Percentiles rank a stretch among this genome's conserved stretches.
These are phyloP conservation scores for Zizania latifolia DNA, from an alignment of 176 grass and related monocot genomes.

Conservation along the genomic window DNA sequence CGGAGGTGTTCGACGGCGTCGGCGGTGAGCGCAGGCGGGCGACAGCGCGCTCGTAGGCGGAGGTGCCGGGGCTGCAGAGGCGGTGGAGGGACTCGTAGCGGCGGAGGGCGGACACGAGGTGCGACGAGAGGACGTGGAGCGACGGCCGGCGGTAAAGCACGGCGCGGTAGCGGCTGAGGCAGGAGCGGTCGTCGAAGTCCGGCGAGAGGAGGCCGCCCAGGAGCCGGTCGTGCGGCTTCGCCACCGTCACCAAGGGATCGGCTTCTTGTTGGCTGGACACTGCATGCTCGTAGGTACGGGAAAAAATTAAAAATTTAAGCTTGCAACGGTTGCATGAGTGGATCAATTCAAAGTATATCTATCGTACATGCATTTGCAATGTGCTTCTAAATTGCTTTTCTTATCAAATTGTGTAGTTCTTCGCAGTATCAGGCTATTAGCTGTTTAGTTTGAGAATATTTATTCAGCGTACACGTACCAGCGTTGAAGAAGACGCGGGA, in stretches of 20 bases:
- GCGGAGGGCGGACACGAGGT: constrained; percentile 44
- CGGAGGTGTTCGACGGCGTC: not conserved
- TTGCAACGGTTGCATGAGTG: too few relatives aligned
- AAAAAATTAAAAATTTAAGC: too few relatives aligned
- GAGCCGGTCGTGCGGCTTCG: constrained; percentile 35
- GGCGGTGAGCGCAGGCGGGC: constrained; percentile 19
- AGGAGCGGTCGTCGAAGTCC: constrained; percentile 42
- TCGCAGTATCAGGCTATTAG: too few relatives aligned
- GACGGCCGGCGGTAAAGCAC: constrained; percentile 34
- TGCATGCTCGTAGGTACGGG: not conserved
- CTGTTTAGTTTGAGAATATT: too few relatives aligned
- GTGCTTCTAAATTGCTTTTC: too few relatives aligned
- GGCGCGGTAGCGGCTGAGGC: constrained; percentile 62
- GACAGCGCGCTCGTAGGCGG: constrained; percentile 30
- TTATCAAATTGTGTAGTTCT: too few relatives aligned
- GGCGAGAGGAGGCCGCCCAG: constrained; percentile 64
- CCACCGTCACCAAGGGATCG: not conserved
- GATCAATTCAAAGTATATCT: too few relatives aligned
- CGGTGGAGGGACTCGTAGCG: constrained; percentile 56
- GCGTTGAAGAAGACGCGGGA: not conserved
- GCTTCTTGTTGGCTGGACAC: constrained; percentile 5
- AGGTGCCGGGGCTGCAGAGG: constrained; percentile 40
- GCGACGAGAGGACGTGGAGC: constrained; percentile 25
- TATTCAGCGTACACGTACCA: constrained; percentile 17
- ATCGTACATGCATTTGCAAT: too few relatives aligned